phyloP scores from a whole-genome alignment of 768 basidiomycete genomes.

The Tephrocybe sp. region DNA sequence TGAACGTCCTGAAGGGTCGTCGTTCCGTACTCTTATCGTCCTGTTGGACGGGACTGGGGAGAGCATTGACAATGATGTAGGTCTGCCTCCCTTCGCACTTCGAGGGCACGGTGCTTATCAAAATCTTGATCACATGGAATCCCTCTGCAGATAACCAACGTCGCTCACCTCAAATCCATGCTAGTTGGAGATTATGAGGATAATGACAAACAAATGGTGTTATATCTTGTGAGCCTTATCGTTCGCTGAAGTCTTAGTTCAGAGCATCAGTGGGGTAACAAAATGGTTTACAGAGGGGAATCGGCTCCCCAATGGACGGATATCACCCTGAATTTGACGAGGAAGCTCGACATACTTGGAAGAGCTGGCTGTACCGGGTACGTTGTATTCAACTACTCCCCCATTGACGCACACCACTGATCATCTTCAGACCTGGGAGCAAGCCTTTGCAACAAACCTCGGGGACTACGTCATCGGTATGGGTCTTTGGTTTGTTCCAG shows the following conservation, averaged over 20 bases:
- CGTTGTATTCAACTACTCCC: neutral
- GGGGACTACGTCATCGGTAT: slow-evolving; percentile 1
- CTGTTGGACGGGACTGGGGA: slow-evolving; percentile 5
- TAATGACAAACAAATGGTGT: slow-evolving; percentile 4
- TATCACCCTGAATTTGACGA: slow-evolving; percentile 3
- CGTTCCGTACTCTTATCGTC: slow-evolving; percentile 5
- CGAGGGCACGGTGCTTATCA: neutral
- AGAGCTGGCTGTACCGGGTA: neutral
- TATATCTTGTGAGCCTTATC: neutral
- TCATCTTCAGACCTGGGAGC: neutral
- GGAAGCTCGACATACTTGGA: slow-evolving; percentile 1
- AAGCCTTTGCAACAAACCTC: slow-evolving; percentile 3
- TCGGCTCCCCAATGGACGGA: slow-evolving; percentile 4
- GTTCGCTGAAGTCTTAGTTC: neutral
- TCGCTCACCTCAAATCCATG: slow-evolving; percentile 3
- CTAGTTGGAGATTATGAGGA: neutral
- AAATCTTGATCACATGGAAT: neutral
- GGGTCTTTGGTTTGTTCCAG: neutral
- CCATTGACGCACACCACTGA: neutral
- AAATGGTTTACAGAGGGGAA: neutral
- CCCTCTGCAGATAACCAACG: slow-evolving; percentile 1
- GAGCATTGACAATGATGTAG: slow-evolving; percentile 2
- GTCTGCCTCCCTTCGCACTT: neutral
- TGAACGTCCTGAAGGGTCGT: neutral
- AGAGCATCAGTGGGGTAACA: neutral